A percentile compares a stretch with the other conserved stretches of the same genome.
Conservation (phyloP, 305 asterid species). For the Fraxinus platypoda region DNA sequence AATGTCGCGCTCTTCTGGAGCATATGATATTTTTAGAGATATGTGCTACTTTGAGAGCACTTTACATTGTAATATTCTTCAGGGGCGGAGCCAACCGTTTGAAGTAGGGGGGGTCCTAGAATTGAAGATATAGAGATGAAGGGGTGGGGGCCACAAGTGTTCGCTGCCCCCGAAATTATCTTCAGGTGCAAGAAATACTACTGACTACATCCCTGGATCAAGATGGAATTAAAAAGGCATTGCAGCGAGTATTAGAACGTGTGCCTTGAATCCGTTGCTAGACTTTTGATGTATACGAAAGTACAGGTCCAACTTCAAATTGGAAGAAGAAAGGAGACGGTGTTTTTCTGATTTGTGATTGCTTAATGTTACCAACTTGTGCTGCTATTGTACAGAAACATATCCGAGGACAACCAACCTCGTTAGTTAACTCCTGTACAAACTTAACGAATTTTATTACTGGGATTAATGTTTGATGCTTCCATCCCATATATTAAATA, state of each 20-base stretch:
- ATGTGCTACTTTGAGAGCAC: too few species aligned
- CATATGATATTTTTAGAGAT: too few species aligned
- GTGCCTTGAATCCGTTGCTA: conserved; percentile 50
- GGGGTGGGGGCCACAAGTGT: too few species aligned
- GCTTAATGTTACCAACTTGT: background rate
- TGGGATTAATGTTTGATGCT: background rate
- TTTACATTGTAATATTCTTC: too few species aligned
- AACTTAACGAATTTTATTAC: background rate
- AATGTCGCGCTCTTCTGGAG: too few species aligned
- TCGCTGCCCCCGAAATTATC: too few species aligned
- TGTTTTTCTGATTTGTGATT: background rate
- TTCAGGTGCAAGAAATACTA: conserved; percentile 84
- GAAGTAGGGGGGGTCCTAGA: too few species aligned
- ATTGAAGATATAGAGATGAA: too few species aligned
- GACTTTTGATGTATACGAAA: background rate
- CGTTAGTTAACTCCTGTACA: background rate
- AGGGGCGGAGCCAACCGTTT: too few species aligned
- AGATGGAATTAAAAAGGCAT: conserved; percentile 76
- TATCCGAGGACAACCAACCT: background rate
- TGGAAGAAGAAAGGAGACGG: background rate
- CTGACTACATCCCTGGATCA: conserved; percentile 79
- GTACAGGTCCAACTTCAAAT: conserved; percentile 3
- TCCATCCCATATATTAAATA: background rate
- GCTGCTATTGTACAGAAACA: conserved; percentile 19
- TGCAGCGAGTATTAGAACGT: conserved; percentile 81